These are phyloP conservation scores for Trifolium subterraneum DNA, from an alignment of 306 rosid genomes.

Conservation along the genomic window DNA sequence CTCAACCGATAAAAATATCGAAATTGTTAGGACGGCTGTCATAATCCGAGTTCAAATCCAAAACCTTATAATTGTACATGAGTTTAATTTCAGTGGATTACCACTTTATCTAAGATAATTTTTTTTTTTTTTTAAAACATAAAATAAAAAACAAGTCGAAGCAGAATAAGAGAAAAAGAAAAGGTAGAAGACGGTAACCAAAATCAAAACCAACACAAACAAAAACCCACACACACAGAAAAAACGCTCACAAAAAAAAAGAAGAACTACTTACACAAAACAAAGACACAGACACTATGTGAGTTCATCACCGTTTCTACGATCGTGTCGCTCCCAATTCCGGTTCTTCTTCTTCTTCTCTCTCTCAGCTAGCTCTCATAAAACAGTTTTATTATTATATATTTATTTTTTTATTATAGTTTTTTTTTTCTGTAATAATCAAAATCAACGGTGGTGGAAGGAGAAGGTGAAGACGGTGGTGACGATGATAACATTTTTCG, in stretches of 20 bases:
- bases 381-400: neutral
- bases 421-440: neutral
- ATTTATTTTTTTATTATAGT: neutral
- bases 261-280: neutral
- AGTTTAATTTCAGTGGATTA: too few relatives aligned
- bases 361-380: neutral
- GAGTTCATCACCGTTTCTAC: neutral
- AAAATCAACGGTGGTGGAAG: neutral
- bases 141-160: neutral
- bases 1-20: too few relatives aligned
- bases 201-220: neutral
- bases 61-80: too few relatives aligned
- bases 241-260: neutral
- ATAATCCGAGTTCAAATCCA: too few relatives aligned
- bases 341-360: neutral
- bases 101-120: too few relatives aligned
- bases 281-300: neutral
- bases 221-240: conserved; percentile 2
- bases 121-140: too few relatives aligned
- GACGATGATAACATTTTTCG: conserved; percentile 33
- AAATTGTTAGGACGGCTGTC: too few relatives aligned
- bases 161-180: neutral
- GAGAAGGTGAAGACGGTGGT: neutral
- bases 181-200: neutral
- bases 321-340: neutral